Base-by-base conservation (phyloP, 208 protist species). In the Leishmania turanica region DNA sequence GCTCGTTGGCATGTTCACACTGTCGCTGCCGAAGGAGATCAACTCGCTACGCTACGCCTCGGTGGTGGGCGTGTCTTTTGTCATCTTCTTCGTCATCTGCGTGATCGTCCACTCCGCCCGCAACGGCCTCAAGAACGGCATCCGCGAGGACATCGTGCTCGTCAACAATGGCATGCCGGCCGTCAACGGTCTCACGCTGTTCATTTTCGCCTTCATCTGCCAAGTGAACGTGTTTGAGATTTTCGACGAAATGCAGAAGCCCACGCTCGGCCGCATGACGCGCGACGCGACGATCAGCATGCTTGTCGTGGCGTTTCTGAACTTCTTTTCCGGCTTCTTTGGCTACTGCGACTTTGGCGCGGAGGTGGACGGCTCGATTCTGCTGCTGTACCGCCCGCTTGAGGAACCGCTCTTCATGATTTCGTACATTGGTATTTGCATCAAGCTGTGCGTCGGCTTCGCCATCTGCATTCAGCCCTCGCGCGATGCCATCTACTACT, bases 31-130 rank as follows among this genome's bases (percentile, higher is more conserved):
- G 51, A 96, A 96, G 91, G 76, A 93, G 78, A 96, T 97, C 83
- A 97, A 96, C 87, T 94, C 94, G 34, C 88, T 97, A 27, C 92
- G 94, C 27, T 96, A 95, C 80, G 86, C 87, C 51, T 96, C 91
- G n/a, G 71, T 93, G 45, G 27, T 96, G 17, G 94, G 91, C n/a
- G 91, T 96, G 27, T 77, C 79, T 45, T 93, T 88, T 77, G 92
- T 96, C 47, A 45, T 96, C 65, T 96, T 88, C 81, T 96, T 97
- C 70, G 92, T 95, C 51, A 85, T 96, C 47, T 90, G 84, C 74
- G 87, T 95, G 65, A 84, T 97, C 58, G 85, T 94, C 54, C 94
- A 97, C 85, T 88, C 86, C 19, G 81, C 80, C 17, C 81, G 60
- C 53, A 88, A 92, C 77, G 87, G 86, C 24, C 71, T 93, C 53